Base-by-base conservation (phyloP, 2,329 filamentous ascomycete genomes). In the Raffaelea ambrosiae region DNA sequence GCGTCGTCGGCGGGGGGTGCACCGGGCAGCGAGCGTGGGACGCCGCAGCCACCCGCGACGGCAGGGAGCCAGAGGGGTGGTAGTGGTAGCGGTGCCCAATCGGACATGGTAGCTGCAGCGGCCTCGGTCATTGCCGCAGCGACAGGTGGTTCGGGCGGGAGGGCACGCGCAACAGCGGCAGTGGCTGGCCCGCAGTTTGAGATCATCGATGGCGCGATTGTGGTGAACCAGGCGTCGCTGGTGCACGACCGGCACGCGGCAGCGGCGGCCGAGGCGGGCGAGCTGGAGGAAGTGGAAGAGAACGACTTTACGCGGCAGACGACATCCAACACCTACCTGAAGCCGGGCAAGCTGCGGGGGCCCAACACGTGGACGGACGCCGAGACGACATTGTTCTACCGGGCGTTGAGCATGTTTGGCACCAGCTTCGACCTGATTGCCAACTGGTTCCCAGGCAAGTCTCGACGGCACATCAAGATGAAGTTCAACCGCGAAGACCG, bases 401-500 rank as follows among this genome's bases (percentile, higher is more conserved):
- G 82, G 23, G 83, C 80, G 1, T 71, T 94, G 2, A 68, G 73
- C 49, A 85, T 84, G 73, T 90, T 88, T 59, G 88, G 88, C 48
- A 91, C 86, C 2, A 86, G 91, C 61, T 94, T 93, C 60, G 76
- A 83, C 61, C 86, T 87, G 66, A 89, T 94, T 56, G 76, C 78
- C 50, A 78, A 79, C 56, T 81, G 89, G 74, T 90, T 94, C 58
- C 77, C 81, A 1, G 76, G 77, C 53, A 81, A 84, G 58, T 84
- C 77, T 51, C 76, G 88, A 18, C 77, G 83, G 29, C 80, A 86
- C 61, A 76, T 93, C 66, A 91, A 91, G 67, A 75, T 84, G 54
- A 93, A 93, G 62, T 93, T 88, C 66, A 86, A 83, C 57, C 81
- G 83, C 51, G 88, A 93, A 65, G 87, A 93, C 65, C 73, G 79